Conservation (phyloP, 805 yeast genomes). For the Cyberlindnera veronae region DNA sequence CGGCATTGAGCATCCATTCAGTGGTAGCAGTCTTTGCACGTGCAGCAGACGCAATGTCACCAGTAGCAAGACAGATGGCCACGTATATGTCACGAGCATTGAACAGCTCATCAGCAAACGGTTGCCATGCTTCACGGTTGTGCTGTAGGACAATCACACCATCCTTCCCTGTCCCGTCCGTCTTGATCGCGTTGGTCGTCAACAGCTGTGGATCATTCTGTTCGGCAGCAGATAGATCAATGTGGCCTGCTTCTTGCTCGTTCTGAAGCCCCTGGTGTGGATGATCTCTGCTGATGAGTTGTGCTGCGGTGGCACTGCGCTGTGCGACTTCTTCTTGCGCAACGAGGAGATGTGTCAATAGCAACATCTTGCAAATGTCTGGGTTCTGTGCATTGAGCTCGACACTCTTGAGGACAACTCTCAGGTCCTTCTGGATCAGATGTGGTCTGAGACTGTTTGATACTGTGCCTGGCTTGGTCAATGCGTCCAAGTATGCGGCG, state of each 20-base stretch:
- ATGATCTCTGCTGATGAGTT: constrained; percentile 30
- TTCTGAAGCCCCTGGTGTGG: constrained; percentile 5
- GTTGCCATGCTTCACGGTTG: constrained; percentile 59
- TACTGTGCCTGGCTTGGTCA: constrained; percentile 39
- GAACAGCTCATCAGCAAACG: constrained; percentile 74
- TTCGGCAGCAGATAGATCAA: not conserved
- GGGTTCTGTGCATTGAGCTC: constrained; percentile 49
- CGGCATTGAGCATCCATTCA: constrained; percentile 71
- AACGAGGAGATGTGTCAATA: constrained; percentile 57
- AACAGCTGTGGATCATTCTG: constrained; percentile 9
- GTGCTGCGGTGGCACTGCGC: constrained; percentile 33
- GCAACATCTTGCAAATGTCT: constrained; percentile 49
- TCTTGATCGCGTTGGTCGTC: constrained; percentile 1
- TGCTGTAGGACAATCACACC: constrained; percentile 23
- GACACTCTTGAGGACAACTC: constrained; percentile 66
- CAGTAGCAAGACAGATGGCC: constrained; percentile 64
- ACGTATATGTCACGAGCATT: constrained; percentile 73
- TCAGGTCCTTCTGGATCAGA: constrained; percentile 62
- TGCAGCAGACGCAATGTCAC: constrained; percentile 62
- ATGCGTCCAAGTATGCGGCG: constrained; percentile 51
- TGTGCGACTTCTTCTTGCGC: constrained; percentile 64
- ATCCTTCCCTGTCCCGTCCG: constrained; percentile 2
- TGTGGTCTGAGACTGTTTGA: constrained; percentile 43
- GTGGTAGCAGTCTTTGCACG: constrained; percentile 60
- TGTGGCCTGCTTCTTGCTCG: not conserved